Percentiles rank a stretch among this genome's conserved stretches.
Evolutionary conservation across 139 green algal species (phyloP).

Genomic region (Closterium sp.): DNA sequence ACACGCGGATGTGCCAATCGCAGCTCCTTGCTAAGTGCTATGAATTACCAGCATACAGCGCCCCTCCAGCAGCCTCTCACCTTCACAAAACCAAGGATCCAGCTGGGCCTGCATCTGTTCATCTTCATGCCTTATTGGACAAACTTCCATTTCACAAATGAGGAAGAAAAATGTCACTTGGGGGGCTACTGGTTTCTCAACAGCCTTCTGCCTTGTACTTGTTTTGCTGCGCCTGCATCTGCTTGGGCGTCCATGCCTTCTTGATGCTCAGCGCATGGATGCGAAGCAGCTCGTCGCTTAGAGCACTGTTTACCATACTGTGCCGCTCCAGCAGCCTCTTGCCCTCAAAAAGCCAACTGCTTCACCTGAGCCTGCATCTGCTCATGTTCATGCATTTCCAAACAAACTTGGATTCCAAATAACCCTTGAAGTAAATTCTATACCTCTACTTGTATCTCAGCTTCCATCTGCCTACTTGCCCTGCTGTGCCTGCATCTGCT

Average conservation of each 20-base stretch:
- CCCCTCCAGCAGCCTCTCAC: conserved; percentile 66
- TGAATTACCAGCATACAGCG: conserved; percentile 67
- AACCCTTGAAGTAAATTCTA: too few species aligned
- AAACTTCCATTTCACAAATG: too few species aligned
- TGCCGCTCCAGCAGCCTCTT: conserved; percentile 73
- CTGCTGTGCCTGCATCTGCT: conserved; percentile 44
- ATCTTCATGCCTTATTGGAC: too few species aligned
- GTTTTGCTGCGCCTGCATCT: conserved; percentile 28
- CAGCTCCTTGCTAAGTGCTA: conserved; percentile 66
- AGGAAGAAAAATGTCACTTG: too few species aligned
- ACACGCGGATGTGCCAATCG: too few species aligned
- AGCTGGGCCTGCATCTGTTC: too few species aligned
- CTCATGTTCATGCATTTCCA: too few species aligned
- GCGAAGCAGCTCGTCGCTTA: conserved; percentile 64
- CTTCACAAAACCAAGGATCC: conserved; percentile 71
- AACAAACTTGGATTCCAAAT: too few species aligned
- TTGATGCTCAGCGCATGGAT: conserved; percentile 79
- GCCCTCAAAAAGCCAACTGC: conserved; percentile 61
- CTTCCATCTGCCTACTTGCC: background rate
- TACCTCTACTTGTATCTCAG: too few species aligned
- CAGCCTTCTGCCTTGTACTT: background rate
- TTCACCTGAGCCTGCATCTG: too few species aligned
- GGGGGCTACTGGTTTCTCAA: too few species aligned
- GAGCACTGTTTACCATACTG: conserved; percentile 66
- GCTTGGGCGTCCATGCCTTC: conserved; percentile 54